phyloP scores from a whole-genome alignment of 139 green algal genomes.

The Yamagishiella unicocca region DNA sequence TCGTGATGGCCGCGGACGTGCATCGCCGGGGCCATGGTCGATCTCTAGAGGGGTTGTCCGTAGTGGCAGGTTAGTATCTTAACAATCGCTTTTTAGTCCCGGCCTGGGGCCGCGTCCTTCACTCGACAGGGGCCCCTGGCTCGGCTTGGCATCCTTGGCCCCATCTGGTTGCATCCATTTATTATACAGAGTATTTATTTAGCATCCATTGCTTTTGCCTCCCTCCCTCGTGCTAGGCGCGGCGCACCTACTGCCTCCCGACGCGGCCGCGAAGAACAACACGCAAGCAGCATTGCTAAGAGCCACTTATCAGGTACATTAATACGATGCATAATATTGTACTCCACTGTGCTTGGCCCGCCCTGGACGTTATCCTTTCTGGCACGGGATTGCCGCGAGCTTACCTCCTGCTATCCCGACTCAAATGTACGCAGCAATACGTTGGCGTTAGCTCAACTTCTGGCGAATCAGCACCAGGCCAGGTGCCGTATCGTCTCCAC shows the following conservation, averaged over 20 bases:
- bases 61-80: conserved; percentile 5
- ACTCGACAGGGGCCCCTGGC: too few species aligned
- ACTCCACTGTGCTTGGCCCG: not conserved
- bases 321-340: not conserved
- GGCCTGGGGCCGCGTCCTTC: not conserved
- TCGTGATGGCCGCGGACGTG: conserved; percentile 18
- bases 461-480: not conserved
- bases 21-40: not conserved
- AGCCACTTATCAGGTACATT: conserved; percentile 3
- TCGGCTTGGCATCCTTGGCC: too few species aligned
- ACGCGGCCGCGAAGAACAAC: not conserved
- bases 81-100: too few species aligned
- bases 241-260: not conserved
- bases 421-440: conserved; percentile 4
- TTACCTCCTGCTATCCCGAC: not conserved
- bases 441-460: not conserved
- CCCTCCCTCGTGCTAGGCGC: not conserved
- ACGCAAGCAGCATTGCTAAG: not conserved
- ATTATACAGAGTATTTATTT: too few species aligned
- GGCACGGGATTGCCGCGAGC: not conserved
- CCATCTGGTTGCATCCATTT: too few species aligned
- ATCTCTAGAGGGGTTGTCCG: not conserved
- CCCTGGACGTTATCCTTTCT: not conserved
- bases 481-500: not conserved
- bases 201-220: too few species aligned